phyloP scores from a whole-genome alignment of 495 filamentous ascomycete species.

The Lophiostoma macrostomum region DNA sequence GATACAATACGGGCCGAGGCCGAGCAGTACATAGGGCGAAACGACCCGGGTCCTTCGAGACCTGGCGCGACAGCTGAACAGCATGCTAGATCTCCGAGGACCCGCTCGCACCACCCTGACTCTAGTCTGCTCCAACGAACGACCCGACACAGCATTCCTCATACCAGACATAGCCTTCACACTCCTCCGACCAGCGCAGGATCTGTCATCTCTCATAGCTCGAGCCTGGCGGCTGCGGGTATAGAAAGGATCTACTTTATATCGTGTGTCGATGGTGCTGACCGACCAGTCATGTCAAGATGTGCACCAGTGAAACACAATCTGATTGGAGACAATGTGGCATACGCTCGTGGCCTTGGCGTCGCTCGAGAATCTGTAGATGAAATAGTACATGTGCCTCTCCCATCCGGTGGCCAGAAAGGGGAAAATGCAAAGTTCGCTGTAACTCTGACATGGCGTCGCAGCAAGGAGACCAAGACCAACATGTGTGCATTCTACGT shows the following conservation, averaged over 20 bases:
- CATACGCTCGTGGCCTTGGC: slow-evolving; percentile 2
- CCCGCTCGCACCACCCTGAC: neutral
- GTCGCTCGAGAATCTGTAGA: neutral
- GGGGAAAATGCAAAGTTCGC: slow-evolving; percentile 1
- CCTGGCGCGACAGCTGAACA: neutral
- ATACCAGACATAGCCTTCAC: neutral
- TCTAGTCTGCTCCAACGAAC: neutral
- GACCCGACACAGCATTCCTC: neutral
- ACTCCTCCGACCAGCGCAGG: slow-evolving; percentile 4
- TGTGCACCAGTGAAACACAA: slow-evolving; percentile 3
- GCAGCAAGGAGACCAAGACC: slow-evolving; percentile 1
- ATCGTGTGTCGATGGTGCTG: slow-evolving; percentile 1
- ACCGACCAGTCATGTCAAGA: slow-evolving; percentile 1
- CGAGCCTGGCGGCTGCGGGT: slow-evolving; percentile 6
- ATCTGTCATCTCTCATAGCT: slow-evolving; percentile 5
- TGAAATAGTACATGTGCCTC: neutral
- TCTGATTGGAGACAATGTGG: slow-evolving; percentile 8
- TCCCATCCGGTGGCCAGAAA: slow-evolving; percentile 5
- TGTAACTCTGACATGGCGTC: slow-evolving; percentile 2
- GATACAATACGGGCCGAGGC: neutral
- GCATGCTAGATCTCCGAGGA: neutral
- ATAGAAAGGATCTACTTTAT: slow-evolving; percentile 2
- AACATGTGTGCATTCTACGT: slow-evolving; percentile 1
- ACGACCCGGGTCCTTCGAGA: neutral
- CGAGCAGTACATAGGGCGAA: slow-evolving; percentile 4